Conservation (phyloP, 2,329 filamentous ascomycete species). For the Diaporthe eres region DNA sequence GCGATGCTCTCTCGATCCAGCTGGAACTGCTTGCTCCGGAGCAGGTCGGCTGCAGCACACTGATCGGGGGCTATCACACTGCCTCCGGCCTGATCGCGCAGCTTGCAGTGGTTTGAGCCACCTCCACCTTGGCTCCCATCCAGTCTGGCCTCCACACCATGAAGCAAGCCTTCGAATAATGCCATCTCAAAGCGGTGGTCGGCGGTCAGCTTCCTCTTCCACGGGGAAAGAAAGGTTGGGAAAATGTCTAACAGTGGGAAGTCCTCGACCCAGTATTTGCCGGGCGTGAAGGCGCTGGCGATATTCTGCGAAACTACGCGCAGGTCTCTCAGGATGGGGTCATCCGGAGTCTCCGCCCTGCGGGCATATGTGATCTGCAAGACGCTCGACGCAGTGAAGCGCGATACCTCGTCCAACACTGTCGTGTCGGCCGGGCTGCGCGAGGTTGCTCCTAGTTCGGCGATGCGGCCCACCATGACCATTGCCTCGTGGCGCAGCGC, state of each 20-base stretch:
- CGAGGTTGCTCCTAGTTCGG: background rate
- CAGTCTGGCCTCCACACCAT: conserved; percentile 3
- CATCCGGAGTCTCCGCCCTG: conserved; percentile 29
- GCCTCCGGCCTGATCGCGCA: background rate
- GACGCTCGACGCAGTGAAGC: conserved; percentile 41
- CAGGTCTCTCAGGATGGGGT: conserved; percentile 27
- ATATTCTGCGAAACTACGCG: conserved; percentile 33
- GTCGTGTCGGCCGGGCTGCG: background rate
- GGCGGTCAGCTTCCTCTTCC: conserved; percentile 36
- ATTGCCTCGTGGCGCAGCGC: conserved; percentile 38
- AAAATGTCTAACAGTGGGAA: conserved; percentile 33
- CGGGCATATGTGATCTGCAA: conserved; percentile 40
- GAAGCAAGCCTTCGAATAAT: conserved; percentile 31
- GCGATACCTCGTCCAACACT: conserved; percentile 37
- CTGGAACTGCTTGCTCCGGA: background rate
- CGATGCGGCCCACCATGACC: conserved; percentile 33
- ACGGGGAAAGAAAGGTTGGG: conserved; percentile 26
- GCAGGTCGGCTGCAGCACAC: conserved; percentile 38
- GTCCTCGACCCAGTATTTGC: conserved; percentile 35
- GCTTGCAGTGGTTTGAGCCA: background rate
- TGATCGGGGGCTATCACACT: conserved; percentile 10
- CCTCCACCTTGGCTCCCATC: too few species aligned
- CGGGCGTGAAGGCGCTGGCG: conserved; percentile 35
- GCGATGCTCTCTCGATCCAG: conserved; percentile 30
- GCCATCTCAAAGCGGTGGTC: conserved; percentile 34